Base-by-base conservation (phyloP, 306 rosid genomes). In the Vigna reflexopilosa region DNA sequence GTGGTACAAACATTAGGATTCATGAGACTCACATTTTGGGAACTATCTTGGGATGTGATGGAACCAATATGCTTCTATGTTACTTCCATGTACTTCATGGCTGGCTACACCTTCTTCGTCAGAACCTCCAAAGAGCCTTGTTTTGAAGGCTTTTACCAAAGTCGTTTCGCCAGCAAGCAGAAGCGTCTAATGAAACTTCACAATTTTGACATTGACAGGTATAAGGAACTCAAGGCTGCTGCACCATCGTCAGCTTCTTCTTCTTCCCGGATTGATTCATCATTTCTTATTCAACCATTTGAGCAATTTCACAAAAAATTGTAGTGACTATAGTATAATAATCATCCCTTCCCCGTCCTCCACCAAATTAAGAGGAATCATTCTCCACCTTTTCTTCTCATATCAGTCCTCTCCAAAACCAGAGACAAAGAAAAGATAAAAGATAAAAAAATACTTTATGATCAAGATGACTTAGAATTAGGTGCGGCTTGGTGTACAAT, bases 11-110 rank as follows among this genome's bases (percentile, higher is more conserved):
- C 93, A 22, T 77, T 75, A 0, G 93, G 83, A 6, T 88, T 86
- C 91, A 84, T 93, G 92, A 89, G 98, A 88, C 92, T 93, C n/a
- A 93, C 98, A 2, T 93, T 93, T 72, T 93, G 98, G 98, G 98
- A 93, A 65, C 98, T 93, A 8, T 81, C 94, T 0, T 93, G 98
- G 98, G 98, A 93, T 77, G 95, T 93, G 50, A 93, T 93, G 97
- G 98, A 93, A 70, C 98, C 98, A 15, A 87, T 93, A 52, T 93
- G 97, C 88, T 91, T 88, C 78, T 93, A 77, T 42, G 84, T 88
- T 8, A 93, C 95, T 2, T 85, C 98, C 3, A 55, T 78, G 50
- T 93, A 89, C 87, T 93, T 85, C 90, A 91, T 91, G 89, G 92
- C 87, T 5, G 88, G 93, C 22, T 93, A 89, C 76, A 77, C 93